phyloP scores from a whole-genome alignment of 192 early-diverging fungal genomes.

The Lobosporangium transversale region DNA sequence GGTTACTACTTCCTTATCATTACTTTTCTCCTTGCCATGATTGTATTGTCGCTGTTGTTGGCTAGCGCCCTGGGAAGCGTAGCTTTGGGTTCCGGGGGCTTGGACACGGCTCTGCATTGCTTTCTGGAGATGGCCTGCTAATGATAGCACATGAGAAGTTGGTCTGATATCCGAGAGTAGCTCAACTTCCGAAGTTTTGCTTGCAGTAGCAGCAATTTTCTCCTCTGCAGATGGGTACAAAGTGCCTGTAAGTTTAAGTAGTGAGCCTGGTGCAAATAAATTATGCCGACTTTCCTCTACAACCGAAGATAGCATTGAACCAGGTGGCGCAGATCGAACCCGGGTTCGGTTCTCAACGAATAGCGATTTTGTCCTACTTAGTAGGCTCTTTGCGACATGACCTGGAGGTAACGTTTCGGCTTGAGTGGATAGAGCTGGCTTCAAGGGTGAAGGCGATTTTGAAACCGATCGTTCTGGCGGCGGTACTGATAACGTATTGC shows the following conservation, averaged over 20 bases:
- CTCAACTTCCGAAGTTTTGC: not conserved
- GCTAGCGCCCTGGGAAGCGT: not conserved
- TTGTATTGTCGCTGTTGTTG: not conserved
- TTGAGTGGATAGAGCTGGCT: not conserved
- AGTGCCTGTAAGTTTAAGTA: not conserved
- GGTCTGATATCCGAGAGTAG: not conserved
- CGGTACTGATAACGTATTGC: no score
- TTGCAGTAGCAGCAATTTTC: not conserved
- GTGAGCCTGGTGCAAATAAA: not conserved
- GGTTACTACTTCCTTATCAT: not conserved
- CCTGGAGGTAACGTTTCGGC: not conserved
- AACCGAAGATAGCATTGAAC: not conserved
- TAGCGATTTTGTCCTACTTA: slow-evolving; percentile 10
- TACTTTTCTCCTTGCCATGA: not conserved
- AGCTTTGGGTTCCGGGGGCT: no score
- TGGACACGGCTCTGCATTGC: slow-evolving; percentile 17
- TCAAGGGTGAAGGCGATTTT: not conserved
- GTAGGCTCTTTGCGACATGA: not conserved
- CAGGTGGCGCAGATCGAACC: slow-evolving; percentile 24
- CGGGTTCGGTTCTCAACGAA: slow-evolving; percentile 29
- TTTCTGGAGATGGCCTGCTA: slow-evolving; percentile 5
- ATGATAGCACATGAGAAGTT: not conserved
- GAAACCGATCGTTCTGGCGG: not conserved
- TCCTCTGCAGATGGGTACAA: not conserved
- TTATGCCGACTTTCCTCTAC: slow-evolving; percentile 1